These are phyloP conservation scores for Termitomyces sp. DNA, from an alignment of 1,284 basidiomycete species.

Conservation along the genomic window DNA sequence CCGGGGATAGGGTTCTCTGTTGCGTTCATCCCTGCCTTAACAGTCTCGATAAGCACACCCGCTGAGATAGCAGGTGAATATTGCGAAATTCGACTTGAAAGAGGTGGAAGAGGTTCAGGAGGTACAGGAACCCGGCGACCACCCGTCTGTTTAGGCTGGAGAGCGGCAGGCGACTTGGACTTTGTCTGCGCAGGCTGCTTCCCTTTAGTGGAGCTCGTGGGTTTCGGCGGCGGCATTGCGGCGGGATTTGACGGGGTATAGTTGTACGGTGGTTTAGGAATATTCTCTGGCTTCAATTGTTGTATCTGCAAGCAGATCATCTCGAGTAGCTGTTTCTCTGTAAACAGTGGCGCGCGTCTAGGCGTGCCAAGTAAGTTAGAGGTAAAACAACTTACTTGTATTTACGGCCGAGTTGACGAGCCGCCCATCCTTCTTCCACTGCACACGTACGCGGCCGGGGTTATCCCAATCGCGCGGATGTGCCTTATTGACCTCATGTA, in stretches of 20 bases:
- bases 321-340: conserved; percentile 83
- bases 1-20: conserved; percentile 41
- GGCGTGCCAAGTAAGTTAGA: not conserved
- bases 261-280: conserved; percentile 65
- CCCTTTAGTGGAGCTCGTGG: conserved; percentile 26
- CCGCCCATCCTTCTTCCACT: conserved; percentile 78
- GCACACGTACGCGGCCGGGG: conserved; percentile 87
- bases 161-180: conserved; percentile 32
- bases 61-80: conserved; percentile 67
- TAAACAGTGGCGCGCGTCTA: conserved; percentile 3
- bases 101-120: conserved; percentile 34
- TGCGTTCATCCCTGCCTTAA: conserved; percentile 76
- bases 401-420: conserved; percentile 69
- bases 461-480: conserved; percentile 98
- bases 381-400: conserved; percentile 59
- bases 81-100: conserved; percentile 35
- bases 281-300: conserved; percentile 62
- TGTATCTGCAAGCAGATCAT: conserved; percentile 75
- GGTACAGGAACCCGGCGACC: conserved; percentile 33
- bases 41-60: conserved; percentile 69
- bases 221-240: conserved; percentile 13
- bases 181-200: conserved; percentile 32
- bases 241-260: conserved; percentile 24
- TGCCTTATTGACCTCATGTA: conserved; percentile 85
- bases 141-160: conserved; percentile 22